A percentile compares a stretch with the other conserved stretches of the same genome.
Conservation (phyloP, 176 grass and related monocot genomes). For the Juncus inflexus region DNA sequence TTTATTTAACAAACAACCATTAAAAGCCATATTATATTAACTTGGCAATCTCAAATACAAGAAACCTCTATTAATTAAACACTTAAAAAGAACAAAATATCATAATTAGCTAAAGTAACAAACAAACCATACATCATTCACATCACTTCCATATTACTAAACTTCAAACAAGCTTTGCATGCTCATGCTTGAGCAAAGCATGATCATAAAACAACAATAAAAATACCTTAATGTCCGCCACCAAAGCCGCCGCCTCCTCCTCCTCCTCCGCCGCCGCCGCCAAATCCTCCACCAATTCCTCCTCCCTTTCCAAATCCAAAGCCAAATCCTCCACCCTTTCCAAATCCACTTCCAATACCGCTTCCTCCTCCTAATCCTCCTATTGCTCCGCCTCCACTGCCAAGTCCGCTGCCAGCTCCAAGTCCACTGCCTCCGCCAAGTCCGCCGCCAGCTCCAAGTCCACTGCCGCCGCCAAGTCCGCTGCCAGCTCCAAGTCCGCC, state of each 20-base stretch:
- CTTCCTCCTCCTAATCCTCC: neutral
- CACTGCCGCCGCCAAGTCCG: constrained; percentile 1
- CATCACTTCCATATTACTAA: too few relatives aligned
- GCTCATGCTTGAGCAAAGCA: too few relatives aligned
- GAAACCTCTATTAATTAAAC: too few relatives aligned
- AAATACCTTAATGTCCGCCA: neutral
- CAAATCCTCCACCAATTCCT: constrained; percentile 21
- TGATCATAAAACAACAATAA: too few relatives aligned
- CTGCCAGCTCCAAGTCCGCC: neutral
- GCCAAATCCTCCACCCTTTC: constrained; percentile 5
- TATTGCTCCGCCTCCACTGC: neutral
- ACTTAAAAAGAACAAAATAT: too few relatives aligned
- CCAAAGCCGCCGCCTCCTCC: neutral
- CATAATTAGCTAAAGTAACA: too few relatives aligned
- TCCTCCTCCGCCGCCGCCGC: constrained; percentile 10
- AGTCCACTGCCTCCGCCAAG: neutral
- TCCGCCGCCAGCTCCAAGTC: neutral
- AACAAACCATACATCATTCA: too few relatives aligned
- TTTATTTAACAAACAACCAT: too few relatives aligned
- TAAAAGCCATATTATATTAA: too few relatives aligned
- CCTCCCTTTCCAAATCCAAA: constrained; percentile 22
- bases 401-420: neutral
- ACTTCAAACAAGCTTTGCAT: too few relatives aligned
- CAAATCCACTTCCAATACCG: neutral
- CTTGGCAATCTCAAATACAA: too few relatives aligned